A percentile compares a stretch with the other conserved stretches of the same genome.
phyloP scores from a whole-genome alignment of 345 rosid species.

The Corchorus olitorius region DNA sequence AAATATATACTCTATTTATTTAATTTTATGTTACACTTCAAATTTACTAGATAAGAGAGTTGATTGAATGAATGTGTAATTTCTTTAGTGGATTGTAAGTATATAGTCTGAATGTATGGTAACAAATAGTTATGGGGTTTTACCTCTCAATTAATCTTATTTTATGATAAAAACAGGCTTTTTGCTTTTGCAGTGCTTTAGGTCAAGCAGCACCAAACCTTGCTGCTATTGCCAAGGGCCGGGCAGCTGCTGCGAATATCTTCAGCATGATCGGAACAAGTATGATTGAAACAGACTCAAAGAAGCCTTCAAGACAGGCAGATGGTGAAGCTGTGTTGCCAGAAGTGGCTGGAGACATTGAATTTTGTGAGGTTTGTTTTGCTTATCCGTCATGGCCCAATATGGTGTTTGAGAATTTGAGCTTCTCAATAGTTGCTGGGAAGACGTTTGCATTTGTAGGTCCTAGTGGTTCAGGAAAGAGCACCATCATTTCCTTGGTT shows the following conservation, averaged over 20 bases:
- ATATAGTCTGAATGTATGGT: not conserved
- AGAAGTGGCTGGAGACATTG: conserved; percentile 57
- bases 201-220: conserved; percentile 84
- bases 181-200: conserved; percentile 51
- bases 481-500: conserved; percentile 79
- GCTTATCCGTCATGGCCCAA: conserved; percentile 69
- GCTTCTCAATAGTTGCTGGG: conserved; percentile 63
- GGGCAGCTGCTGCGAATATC: conserved; percentile 68
- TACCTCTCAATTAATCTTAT: conserved; percentile 7
- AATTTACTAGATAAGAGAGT: not conserved
- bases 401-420: conserved; percentile 63
- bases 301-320: conserved; percentile 26
- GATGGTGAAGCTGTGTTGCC: conserved; percentile 41
- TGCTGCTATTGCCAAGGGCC: conserved; percentile 74
- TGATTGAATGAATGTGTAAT: conserved; percentile 4
- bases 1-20: not conserved
- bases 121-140: not conserved
- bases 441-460: conserved; percentile 77
- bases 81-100: conserved; percentile 85
- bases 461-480: conserved; percentile 92
- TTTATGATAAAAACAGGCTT: conserved; percentile 21
- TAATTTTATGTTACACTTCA: not conserved
- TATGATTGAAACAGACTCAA: conserved; percentile 44
- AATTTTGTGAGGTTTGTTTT: conserved; percentile 58
- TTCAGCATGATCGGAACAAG: conserved; percentile 46